A percentile compares a stretch with the other conserved stretches of the same genome.
Conservation (phyloP, 2,329 filamentous ascomycete genomes). For the Epichloe typhina region DNA sequence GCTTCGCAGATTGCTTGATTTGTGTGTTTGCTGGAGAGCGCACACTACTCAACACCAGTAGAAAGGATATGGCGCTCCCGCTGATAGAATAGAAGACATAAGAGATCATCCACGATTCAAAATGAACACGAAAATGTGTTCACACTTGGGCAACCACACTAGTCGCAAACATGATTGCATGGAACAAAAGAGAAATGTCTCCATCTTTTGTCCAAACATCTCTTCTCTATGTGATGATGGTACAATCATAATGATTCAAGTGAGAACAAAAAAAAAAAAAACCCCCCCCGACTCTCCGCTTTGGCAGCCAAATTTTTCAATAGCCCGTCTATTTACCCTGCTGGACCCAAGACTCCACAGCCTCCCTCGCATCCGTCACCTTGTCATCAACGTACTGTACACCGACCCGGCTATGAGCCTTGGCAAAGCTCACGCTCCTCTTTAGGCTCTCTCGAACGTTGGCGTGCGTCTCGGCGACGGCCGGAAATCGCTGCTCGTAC, state of each 20-base stretch:
- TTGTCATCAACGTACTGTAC: constrained; percentile 67
- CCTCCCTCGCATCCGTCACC: constrained; percentile 61
- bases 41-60: neutral
- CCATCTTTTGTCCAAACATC: neutral
- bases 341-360: constrained; percentile 78
- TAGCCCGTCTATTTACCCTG: constrained; percentile 56
- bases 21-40: neutral
- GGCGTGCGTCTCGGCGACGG: constrained; percentile 68
- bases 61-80: neutral
- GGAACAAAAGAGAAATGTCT: neutral
- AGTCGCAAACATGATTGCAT: neutral
- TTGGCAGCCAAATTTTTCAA: constrained; percentile 8
- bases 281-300: neutral
- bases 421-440: constrained; percentile 59
- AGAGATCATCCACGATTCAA: neutral
- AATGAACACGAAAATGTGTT: neutral
- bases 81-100: neutral
- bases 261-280: neutral
- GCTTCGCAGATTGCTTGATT: neutral
- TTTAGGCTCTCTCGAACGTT: constrained; percentile 54
- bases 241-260: constrained; percentile 16
- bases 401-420: constrained; percentile 59
- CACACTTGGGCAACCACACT: neutral
- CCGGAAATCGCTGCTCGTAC: constrained; percentile 84
- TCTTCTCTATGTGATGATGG: constrained; percentile 22